phyloP scores from a whole-genome alignment of 768 basidiomycete genomes.

The Rhizopogon vinicolor region DNA sequence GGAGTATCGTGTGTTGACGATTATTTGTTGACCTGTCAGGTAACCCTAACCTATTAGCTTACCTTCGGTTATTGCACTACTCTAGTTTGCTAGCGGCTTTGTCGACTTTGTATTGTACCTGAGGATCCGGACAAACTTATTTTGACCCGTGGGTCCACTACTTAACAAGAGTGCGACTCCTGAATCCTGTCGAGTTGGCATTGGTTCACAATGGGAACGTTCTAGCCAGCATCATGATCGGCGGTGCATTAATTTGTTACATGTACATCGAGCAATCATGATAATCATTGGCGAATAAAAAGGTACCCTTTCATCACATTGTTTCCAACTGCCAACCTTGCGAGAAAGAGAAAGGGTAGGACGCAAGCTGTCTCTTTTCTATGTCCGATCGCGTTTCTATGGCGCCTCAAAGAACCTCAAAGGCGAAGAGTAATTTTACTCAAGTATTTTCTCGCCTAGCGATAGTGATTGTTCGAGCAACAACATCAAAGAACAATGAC shows the following conservation, averaged over 20 bases:
- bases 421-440: neutral
- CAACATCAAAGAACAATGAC: neutral
- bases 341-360: too few species aligned
- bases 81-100: too few species aligned
- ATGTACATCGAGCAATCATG: neutral
- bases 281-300: neutral
- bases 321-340: neutral
- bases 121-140: too few species aligned
- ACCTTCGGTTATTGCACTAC: too few species aligned
- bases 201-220: too few species aligned
- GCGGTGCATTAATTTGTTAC: too few species aligned
- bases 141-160: too few species aligned
- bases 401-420: neutral
- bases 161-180: too few species aligned
- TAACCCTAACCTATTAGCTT: too few species aligned
- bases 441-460: neutral
- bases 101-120: too few species aligned
- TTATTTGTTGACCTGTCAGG: slow-evolving; percentile 15
- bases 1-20: slow-evolving; percentile 19
- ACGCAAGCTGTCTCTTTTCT: neutral
- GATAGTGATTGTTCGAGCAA: neutral
- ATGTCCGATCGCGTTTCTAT: neutral
- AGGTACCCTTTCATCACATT: neutral
- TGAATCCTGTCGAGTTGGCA: too few species aligned
- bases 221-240: too few species aligned